These are phyloP conservation scores for Fusarium annulatum DNA, from an alignment of 2,329 filamentous ascomycete genomes.

Conservation along the genomic window DNA sequence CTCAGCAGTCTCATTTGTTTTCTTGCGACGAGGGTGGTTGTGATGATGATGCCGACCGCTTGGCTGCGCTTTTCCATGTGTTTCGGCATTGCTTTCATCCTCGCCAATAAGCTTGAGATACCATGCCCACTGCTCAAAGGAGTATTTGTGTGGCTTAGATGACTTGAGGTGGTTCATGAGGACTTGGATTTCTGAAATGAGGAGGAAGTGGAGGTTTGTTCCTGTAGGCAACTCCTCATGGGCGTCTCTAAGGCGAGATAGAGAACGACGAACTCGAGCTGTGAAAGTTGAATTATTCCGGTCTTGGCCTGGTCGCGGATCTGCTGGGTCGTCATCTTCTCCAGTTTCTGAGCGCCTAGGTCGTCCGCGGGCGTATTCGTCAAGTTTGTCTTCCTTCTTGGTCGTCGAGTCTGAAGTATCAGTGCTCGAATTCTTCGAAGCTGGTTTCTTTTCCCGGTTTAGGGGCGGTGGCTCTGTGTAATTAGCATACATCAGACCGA, in stretches of 20 bases:
- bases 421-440: neutral
- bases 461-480: slow-evolving; percentile 16
- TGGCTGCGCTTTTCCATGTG: slow-evolving; percentile 58
- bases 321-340: neutral
- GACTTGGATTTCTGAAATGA: slow-evolving; percentile 77
- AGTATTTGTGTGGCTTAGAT: slow-evolving; percentile 71
- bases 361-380: slow-evolving; percentile 18
- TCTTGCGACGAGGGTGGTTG: neutral
- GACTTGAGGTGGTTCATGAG: slow-evolving; percentile 72
- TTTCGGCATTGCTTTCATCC: slow-evolving; percentile 64
- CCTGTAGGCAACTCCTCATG: slow-evolving; percentile 55
- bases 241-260: slow-evolving; percentile 51
- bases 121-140: slow-evolving; percentile 88
- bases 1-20: neutral
- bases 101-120: slow-evolving; percentile 82
- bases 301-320: slow-evolving; percentile 32
- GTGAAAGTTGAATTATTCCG: slow-evolving; percentile 45
- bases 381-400: slow-evolving; percentile 13
- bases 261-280: slow-evolving; percentile 49
- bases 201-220: slow-evolving; percentile 69
- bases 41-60: slow-evolving; percentile 37
- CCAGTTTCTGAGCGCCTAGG: neutral
- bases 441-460: neutral
- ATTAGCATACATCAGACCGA: slow-evolving; percentile 54
- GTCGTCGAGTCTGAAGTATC: neutral